A percentile compares a stretch with the other conserved stretches of the same genome.
Evolutionary conservation across 805 yeast genomes (phyloP).

Genomic region (Yarrowia sp.): DNA sequence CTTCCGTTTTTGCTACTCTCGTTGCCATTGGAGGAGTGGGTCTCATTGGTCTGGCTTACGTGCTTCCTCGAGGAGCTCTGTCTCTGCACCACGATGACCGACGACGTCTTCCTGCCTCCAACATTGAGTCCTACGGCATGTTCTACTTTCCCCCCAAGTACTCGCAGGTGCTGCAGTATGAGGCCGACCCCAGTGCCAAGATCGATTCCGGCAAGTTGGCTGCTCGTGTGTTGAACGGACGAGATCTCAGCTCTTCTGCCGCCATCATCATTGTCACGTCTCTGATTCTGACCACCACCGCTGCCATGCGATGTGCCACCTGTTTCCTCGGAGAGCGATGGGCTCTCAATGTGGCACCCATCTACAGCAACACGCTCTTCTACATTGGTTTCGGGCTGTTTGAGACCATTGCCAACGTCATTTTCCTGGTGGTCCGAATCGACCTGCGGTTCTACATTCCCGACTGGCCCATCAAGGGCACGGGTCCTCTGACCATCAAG

Average conservation of each 20-base stretch:
- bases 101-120: slow-evolving; percentile 17
- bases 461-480: slow-evolving; percentile 46
- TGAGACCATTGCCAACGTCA: slow-evolving; percentile 54
- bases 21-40: slow-evolving; percentile 54
- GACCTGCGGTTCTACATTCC: slow-evolving; percentile 81
- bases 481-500: slow-evolving; percentile 38
- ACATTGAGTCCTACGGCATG: slow-evolving; percentile 20
- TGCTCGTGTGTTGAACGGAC: slow-evolving; percentile 14
- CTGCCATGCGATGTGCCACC: slow-evolving; percentile 22
- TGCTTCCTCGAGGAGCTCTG: slow-evolving; percentile 28
- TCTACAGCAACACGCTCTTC: slow-evolving; percentile 40
- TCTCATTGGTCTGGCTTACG: slow-evolving; percentile 51
- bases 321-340: slow-evolving; percentile 23
- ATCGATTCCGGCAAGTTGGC: slow-evolving; percentile 10
- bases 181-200: slow-evolving; percentile 11
- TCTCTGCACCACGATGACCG: slow-evolving; percentile 18
- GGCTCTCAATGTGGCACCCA: background rate
- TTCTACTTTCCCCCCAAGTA: slow-evolving; percentile 15
- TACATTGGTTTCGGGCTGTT: slow-evolving; percentile 66
- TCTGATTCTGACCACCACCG: slow-evolving; percentile 3
- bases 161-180: slow-evolving; percentile 21
- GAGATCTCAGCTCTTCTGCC: background rate
- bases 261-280: background rate
- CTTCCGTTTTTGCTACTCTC: slow-evolving; percentile 45
- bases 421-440: slow-evolving; percentile 63